Base-by-base conservation (phyloP, 2,329 filamentous ascomycete species). In the Ophiostoma himal-ulmi region DNA sequence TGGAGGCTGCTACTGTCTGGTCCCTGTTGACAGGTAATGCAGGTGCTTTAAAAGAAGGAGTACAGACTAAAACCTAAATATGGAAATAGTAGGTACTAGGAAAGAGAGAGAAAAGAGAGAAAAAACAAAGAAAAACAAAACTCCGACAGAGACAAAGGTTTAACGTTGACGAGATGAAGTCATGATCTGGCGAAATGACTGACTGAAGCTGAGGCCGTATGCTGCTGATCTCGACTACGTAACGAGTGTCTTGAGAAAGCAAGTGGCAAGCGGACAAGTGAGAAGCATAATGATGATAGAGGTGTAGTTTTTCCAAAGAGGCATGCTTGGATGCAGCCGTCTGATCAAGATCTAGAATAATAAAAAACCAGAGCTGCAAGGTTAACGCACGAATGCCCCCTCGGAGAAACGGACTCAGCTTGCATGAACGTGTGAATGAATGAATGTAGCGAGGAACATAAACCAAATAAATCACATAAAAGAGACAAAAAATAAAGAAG, bases 1-100 rank as follows among this genome's bases (percentile, higher is more conserved):
- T 72, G 70, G 44, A 71, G 69, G 66, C 69, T 34, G 70, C 72
- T 70, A 72, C 68, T 67, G 39, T 30, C 36, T 30, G 36, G 62
- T 65, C 36, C 62, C 20, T 39, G 65, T 71, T 72, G 48, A 44
- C 36, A 64, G 62, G 62, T 39, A 13, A 36, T 62, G 26, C 57
- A 62, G 52, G 52, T 57, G 52, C 52, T 39, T 41, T n/a, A 39
- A 30, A n/a, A 67, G 65, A 30, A 6, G 22, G 39, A n/a, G 62
- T 34, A 67, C 39, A 67, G 8, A 34, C 26, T 22, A 67, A 67
- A 67, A 48, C 39, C 22, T 67, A 30, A 30, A 57, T 11, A 26
- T 57, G 22, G 11, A 57, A 67, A 44, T 44, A 44, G 64, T 30
- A 26, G n/a, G 34, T 37, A 37, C 5, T 14, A 39, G 36, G 44